phyloP scores from a whole-genome alignment of 2,329 filamentous ascomycete species.

The Arachnopeziza araneosa region DNA sequence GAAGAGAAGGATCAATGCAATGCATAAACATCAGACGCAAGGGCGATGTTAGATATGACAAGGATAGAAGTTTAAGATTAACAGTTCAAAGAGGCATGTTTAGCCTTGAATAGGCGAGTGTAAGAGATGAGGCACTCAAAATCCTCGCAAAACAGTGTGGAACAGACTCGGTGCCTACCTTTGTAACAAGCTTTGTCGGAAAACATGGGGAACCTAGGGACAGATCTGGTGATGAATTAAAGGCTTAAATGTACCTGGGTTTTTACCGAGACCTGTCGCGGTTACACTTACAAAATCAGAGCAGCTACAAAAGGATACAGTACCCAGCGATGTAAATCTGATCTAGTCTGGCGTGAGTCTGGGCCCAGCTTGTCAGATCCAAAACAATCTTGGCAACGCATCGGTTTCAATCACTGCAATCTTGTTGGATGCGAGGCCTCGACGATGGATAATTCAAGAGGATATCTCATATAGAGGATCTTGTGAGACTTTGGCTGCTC shows the following conservation, averaged over 20 bases:
- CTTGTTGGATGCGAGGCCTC: not conserved
- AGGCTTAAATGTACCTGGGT: conserved; percentile 5
- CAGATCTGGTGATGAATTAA: conserved; percentile 8
- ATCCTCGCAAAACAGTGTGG: conserved; percentile 1
- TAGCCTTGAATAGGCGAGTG: not conserved
- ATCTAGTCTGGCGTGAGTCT: too few relatives aligned
- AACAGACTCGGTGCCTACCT: conserved; percentile 5
- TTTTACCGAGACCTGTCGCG: not conserved
- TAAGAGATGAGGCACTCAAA: conserved; percentile 1
- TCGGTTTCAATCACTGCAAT: not conserved
- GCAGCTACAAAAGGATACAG: not conserved
- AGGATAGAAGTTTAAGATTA: not conserved
- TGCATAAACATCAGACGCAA: not conserved
- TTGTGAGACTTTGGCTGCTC: not conserved
- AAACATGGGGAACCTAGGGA: not conserved
- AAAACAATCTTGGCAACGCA: not conserved
- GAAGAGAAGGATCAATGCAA: not conserved
- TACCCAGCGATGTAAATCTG: too few relatives aligned
- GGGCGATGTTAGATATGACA: not conserved
- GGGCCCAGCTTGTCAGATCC: not conserved
- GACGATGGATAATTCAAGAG: not conserved
- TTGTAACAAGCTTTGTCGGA: conserved; percentile 9
- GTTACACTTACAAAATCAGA: not conserved
- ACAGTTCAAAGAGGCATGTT: not conserved
- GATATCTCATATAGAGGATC: not conserved